Evolutionary conservation across 164 flowering plant genomes (phyloP).

Genomic region (Dillenia turbinata): DNA sequence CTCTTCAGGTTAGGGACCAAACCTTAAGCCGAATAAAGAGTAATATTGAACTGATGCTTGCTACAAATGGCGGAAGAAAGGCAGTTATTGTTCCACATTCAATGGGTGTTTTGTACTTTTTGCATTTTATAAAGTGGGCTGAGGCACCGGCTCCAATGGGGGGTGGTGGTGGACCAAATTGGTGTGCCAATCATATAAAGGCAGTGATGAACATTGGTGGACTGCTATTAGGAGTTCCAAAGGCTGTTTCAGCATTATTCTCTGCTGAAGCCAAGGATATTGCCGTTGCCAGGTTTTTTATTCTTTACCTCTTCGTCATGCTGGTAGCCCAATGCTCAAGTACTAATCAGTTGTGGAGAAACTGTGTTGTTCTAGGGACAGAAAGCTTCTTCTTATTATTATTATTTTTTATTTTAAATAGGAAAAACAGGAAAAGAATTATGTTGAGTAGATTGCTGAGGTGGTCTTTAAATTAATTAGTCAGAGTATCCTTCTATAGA

Average conservation of each 20-base stretch:
- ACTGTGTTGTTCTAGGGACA: too few species aligned
- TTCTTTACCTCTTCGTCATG: too few species aligned
- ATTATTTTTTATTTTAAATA: not conserved
- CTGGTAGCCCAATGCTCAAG: too few species aligned
- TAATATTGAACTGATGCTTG: constrained; percentile 66
- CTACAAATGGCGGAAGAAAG: constrained; percentile 63
- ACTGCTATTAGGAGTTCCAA: constrained; percentile 96
- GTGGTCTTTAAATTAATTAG: too few species aligned
- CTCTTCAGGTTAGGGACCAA: constrained; percentile 55
- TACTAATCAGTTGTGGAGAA: too few species aligned
- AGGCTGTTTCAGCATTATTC: constrained; percentile 86
- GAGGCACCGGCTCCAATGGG: constrained; percentile 90
- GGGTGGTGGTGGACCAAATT: constrained; percentile 76
- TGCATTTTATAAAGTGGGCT: constrained; percentile 86
- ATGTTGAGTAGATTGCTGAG: too few species aligned
- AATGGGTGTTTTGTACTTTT: constrained; percentile 71
- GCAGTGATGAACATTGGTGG: constrained; percentile 89
- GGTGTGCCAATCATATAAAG: constrained; percentile 75
- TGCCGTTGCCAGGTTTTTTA: constrained; percentile 79
- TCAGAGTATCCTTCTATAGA: too few species aligned
- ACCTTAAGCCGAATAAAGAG: constrained; percentile 68
- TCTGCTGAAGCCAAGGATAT: constrained; percentile 95
- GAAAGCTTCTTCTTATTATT: not conserved
- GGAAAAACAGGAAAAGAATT: too few species aligned
- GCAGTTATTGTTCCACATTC: constrained; percentile 76